Percentiles rank a stretch among this genome's conserved stretches.
Conservation (phyloP, 345 rosid genomes). For the Cardamine occulta region DNA sequence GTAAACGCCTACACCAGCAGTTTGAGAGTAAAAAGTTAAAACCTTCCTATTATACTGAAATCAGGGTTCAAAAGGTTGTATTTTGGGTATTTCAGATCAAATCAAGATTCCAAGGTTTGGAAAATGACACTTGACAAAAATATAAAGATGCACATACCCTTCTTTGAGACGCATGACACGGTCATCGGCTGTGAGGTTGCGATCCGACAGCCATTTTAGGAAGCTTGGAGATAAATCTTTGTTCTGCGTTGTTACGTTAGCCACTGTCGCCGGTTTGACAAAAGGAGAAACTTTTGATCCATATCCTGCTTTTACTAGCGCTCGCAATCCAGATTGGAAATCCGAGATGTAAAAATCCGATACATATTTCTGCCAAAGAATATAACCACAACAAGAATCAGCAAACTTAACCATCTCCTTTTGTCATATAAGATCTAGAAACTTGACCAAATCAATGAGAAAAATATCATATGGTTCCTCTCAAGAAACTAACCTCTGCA, state of each 20-base stretch:
- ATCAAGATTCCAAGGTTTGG: conserved; percentile 2
- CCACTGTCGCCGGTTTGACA: conserved; percentile 75
- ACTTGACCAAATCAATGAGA: neutral
- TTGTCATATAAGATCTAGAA: neutral
- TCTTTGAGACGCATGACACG: conserved; percentile 87
- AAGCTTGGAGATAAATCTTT: conserved; percentile 75
- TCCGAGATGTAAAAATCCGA: conserved; percentile 94
- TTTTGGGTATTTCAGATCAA: neutral
- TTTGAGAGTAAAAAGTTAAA: neutral
- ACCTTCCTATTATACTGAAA: neutral
- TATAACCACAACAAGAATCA: conserved; percentile 7
- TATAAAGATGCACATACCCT: conserved; percentile 53
- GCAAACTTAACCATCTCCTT: conserved; percentile 2
- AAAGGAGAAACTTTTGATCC: conserved; percentile 92
- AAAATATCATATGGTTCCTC: neutral
- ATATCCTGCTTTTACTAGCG: conserved; percentile 87
- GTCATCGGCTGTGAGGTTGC: conserved; percentile 73
- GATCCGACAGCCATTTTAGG: conserved; percentile 77
- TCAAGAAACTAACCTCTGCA: conserved; percentile 55
- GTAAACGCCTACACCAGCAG: conserved; percentile 16
- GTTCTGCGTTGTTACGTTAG: conserved; percentile 63
- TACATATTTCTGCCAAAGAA: conserved; percentile 67
- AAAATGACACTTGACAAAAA: neutral
- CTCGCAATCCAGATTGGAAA: conserved; percentile 89
- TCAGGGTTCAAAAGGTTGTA: neutral